Evolutionary conservation across 805 yeast genomes (phyloP).

Genomic region (Starmerella khaoyaiensis): DNA sequence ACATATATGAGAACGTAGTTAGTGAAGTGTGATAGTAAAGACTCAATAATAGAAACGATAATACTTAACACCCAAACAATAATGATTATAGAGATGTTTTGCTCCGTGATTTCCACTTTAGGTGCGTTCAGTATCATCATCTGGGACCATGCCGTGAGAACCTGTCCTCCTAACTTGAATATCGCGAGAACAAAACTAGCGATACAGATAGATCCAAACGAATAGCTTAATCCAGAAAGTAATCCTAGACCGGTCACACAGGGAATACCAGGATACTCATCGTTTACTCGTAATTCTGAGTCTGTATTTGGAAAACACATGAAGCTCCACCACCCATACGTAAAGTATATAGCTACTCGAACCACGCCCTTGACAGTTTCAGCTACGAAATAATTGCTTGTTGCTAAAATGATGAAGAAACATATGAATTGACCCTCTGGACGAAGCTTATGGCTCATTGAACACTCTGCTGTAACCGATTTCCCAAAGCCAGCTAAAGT

Average conservation of each 20-base stretch:
- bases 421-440: constrained; percentile 45
- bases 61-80: constrained; percentile 18
- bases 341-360: constrained; percentile 70
- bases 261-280: constrained; percentile 8
- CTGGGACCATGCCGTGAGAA: constrained; percentile 15
- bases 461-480: constrained; percentile 39
- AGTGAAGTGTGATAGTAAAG: constrained; percentile 76
- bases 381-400: constrained; percentile 71
- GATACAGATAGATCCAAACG: constrained; percentile 81
- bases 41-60: constrained; percentile 50
- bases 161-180: constrained; percentile 40
- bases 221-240: constrained; percentile 65
- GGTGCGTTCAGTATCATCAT: constrained; percentile 11
- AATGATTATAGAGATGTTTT: constrained; percentile 16
- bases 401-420: constrained; percentile 55
- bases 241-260: constrained; percentile 27
- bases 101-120: constrained; percentile 1
- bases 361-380: constrained; percentile 72
- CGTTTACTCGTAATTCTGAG: constrained; percentile 26
- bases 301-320: constrained; percentile 35
- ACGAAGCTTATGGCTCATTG: constrained; percentile 28
- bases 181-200: constrained; percentile 65
- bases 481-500: constrained; percentile 69
- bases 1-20: constrained; percentile 80
- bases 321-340: constrained; percentile 87